A percentile compares a stretch with the other conserved stretches of the same genome.
phyloP scores from a whole-genome alignment of 805 yeast genomes.

The Wickerhamiella lipophila region DNA sequence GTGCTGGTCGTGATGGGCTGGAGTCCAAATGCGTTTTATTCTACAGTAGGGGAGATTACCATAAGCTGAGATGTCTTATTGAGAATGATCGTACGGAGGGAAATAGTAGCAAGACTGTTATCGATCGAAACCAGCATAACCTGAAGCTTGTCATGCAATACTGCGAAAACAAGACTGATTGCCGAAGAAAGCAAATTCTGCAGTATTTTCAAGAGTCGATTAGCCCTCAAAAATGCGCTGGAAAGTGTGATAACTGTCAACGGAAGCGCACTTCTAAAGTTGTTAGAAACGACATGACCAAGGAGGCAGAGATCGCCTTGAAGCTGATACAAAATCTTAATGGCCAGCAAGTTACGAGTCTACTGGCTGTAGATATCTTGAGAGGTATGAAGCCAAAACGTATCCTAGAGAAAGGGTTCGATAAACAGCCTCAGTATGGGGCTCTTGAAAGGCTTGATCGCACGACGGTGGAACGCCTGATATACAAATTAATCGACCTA shows the following conservation, averaged over 20 bases:
- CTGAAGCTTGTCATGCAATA: constrained; percentile 76
- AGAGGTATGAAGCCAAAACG: constrained; percentile 58
- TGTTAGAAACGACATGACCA: constrained; percentile 13
- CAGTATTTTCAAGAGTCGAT: constrained; percentile 83
- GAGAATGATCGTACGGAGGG: constrained; percentile 24
- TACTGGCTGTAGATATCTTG: constrained; percentile 72
- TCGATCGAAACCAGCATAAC: constrained; percentile 57
- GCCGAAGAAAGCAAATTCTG: constrained; percentile 77
- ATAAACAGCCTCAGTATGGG: constrained; percentile 52
- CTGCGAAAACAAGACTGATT: constrained; percentile 83
- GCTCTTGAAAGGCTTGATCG: constrained; percentile 51
- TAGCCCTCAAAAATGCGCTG: constrained; percentile 48
- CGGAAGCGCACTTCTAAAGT: constrained; percentile 14
- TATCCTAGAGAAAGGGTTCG: constrained; percentile 51
- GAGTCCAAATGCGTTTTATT: constrained; percentile 72
- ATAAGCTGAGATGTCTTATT: constrained; percentile 62
- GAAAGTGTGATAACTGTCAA: constrained; percentile 50
- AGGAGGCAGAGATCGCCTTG: constrained; percentile 45
- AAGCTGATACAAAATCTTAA: constrained; percentile 46
- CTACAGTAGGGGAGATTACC: constrained; percentile 68
- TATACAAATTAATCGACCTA: constrained; percentile 60
- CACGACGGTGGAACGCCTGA: constrained; percentile 65
- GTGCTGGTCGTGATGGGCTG: constrained; percentile 94
- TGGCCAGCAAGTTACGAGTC: constrained; percentile 47
- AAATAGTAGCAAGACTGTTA: constrained; percentile 39